phyloP scores from a whole-genome alignment of 495 filamentous ascomycete species.

The Astrothelium subdiscretum region DNA sequence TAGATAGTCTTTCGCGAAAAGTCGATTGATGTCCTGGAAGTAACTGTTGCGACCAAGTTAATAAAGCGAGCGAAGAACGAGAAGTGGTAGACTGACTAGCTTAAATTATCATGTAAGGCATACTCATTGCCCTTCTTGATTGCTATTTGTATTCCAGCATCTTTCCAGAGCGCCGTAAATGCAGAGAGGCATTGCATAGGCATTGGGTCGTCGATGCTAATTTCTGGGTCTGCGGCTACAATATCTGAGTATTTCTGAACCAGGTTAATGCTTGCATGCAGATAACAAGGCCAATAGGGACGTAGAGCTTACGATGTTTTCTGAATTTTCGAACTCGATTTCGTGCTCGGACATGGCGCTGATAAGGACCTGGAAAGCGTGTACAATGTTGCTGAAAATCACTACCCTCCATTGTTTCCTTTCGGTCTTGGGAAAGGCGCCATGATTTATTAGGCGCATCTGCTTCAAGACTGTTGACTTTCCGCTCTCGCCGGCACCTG shows the following conservation, averaged over 20 bases:
- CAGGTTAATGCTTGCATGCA: constrained; percentile 3
- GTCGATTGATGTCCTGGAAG: constrained; percentile 76
- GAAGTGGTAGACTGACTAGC: constrained; percentile 58
- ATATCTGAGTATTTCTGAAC: constrained; percentile 26
- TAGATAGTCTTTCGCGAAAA: constrained; percentile 77
- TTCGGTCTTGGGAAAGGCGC: constrained; percentile 84
- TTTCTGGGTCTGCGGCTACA: constrained; percentile 25
- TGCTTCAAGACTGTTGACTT: constrained; percentile 98
- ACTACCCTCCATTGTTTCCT: constrained; percentile 85
- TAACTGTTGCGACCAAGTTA: constrained; percentile 49
- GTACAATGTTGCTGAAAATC: constrained; percentile 52
- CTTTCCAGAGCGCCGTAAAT: constrained; percentile 74
- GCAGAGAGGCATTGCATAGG: constrained; percentile 66
- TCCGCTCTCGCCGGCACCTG: constrained; percentile 93
- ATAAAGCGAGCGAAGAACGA: background rate
- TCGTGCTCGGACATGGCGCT: constrained; percentile 86
- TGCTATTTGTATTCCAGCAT: constrained; percentile 71
- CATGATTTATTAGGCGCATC: constrained; percentile 95
- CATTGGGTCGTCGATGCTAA: constrained; percentile 28
- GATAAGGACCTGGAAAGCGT: constrained; percentile 50
- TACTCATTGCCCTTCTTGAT: constrained; percentile 90
- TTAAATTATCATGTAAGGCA: constrained; percentile 86
- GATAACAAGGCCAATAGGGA: background rate
- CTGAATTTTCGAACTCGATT: constrained; percentile 66
- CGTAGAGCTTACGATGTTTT: constrained; percentile 53